Base-by-base conservation (phyloP, 192 early-diverging fungal genomes). In the Gigaspora rosea region DNA sequence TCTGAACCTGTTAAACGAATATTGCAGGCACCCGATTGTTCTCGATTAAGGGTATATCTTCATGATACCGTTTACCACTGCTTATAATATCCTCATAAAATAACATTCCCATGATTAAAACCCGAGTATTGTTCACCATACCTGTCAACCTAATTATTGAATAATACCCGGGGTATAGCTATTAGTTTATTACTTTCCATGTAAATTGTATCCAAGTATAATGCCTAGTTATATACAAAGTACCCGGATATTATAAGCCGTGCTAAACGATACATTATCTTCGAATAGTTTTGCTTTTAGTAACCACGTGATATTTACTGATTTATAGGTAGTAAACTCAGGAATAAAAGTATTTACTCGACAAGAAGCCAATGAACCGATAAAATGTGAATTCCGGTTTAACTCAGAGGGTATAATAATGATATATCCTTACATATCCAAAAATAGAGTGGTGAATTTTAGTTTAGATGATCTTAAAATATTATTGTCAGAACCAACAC, bases 311-410 rank as follows among this genome's bases (percentile, higher is more conserved):
- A 51, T 22, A 71, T 49, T 27, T 52, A 2, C 50, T 51, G 13
- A 22, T 10, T 66, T 57, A 57, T 64, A 92, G 89, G 82, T 94
- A 5, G 96, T 99, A 57, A 97, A 99, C 84, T 95, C 96, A 0
- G 98, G 98, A 35, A 94, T 99, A 69, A 87, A 88, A 59, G 84
- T 93, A 16, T 98, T 99, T 80, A 89, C 91, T 50, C 90, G 94
- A 75, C 91, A 92, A 85, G 86, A 87, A 57, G 84, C 89, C 22
- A 83, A 84, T 52, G 80, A 83, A 8, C 83, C 82, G 2, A 85
- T 85, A 49, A 79, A 78, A 18, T 94, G 89, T 74, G 74, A 86
- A n/a, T 93, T 89, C 86, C 84, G 93, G 36, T 83, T 92, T 47
- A 84, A 89, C 49, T 81, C 85, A 49, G 93, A 94, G 77, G 92